phyloP scores from a whole-genome alignment of 345 rosid genomes.

The Ceriops tagal region DNA sequence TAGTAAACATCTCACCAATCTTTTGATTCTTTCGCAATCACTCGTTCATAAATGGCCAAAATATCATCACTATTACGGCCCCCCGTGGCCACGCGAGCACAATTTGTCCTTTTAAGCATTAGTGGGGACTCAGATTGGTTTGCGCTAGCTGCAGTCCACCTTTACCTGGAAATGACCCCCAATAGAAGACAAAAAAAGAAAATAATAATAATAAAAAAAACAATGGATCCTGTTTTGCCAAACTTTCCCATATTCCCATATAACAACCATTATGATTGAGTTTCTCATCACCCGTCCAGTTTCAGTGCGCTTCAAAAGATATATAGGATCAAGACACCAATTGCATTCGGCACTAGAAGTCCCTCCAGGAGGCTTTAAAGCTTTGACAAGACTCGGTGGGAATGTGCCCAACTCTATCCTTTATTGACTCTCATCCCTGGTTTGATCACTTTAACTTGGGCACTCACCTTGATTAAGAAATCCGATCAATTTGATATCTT shows the following conservation, averaged over 20 bases:
- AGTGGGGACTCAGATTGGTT: too few species aligned
- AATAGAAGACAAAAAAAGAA: too few species aligned
- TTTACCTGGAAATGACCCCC: too few species aligned
- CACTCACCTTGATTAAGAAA: neutral
- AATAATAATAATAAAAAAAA: too few species aligned
- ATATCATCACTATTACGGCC: neutral
- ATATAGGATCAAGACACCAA: neutral
- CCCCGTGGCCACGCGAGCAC: neutral
- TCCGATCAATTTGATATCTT: too few species aligned
- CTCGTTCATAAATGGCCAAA: slow-evolving; percentile 3
- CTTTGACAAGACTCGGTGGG: slow-evolving; percentile 14
- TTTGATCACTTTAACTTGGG: too few species aligned
- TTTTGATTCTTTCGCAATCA: too few species aligned
- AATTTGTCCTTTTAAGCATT: too few species aligned
- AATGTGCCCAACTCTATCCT: slow-evolving; percentile 5
- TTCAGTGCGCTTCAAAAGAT: neutral
- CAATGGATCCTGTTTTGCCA: neutral
- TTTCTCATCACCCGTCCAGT: neutral
- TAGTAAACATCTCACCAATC: neutral
- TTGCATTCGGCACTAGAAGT: slow-evolving; percentile 11
- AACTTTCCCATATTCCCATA: slow-evolving; percentile 26
- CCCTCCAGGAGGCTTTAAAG: neutral
- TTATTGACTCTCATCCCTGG: neutral
- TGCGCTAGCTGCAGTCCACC: too few species aligned
- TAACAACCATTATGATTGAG: slow-evolving; percentile 20